Base-by-base conservation (phyloP, 179 eudicot species). In the Actinidia arguta region DNA sequence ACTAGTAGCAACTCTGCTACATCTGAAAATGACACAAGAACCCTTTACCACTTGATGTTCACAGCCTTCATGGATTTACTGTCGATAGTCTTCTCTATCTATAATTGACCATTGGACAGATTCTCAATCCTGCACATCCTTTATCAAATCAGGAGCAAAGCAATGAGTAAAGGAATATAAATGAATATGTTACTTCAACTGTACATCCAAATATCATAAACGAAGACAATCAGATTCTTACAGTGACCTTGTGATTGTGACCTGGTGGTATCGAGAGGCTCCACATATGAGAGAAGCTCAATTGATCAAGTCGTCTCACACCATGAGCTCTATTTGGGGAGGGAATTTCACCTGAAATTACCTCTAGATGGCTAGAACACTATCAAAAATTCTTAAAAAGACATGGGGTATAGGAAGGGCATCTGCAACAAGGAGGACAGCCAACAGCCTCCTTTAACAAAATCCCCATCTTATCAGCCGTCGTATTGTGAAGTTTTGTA, bases 101-200 rank as follows among this genome's bases (percentile, higher is more conserved):
- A n/a, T n/a, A n/a, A n/a, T n/a, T n/a, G n/a, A n/a, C n/a, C n/a
- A n/a, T n/a, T n/a, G n/a, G n/a, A n/a, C n/a, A n/a, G n/a, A n/a
- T n/a, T n/a, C n/a, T n/a, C n/a, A n/a, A n/a, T n/a, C n/a, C n/a
- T n/a, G n/a, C n/a, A n/a, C n/a, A n/a, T n/a, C n/a, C n/a, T n/a
- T n/a, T n/a, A n/a, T n/a, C n/a, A 84, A 72, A 83, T 44, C 75
- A 80, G 59, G 17, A 36, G 73, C 16, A 61, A 73, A 66, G 68
- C 52, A 82, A 68, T 58, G 63, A 81, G 58, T 44, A 73, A 54
- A 71, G 3, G 66, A 44, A 55, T 3, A 22, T 16, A 44, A 56
- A 55, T 36, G 5, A 25, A 61, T 77, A 12, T 25, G 5, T 69
- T 47, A 48, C 27, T 3, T 25, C 50, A 64, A n/a, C 80, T 14